Base-by-base conservation (phyloP, 2,329 filamentous ascomycete genomes). In the Cordyceps tenuipes region DNA sequence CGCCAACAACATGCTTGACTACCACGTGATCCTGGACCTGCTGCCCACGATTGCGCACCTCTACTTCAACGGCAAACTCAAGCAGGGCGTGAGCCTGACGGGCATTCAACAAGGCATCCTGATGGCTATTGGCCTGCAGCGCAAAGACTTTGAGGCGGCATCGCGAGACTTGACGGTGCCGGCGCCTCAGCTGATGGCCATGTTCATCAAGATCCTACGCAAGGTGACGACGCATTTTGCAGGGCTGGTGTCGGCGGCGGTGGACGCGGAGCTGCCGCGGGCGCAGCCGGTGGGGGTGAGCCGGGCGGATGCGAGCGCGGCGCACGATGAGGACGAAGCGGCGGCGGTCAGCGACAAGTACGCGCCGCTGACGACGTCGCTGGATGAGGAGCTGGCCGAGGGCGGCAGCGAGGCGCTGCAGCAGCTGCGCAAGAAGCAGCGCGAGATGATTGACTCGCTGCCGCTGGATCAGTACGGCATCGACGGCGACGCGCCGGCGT, bases 141-240 rank as follows among this genome's bases (percentile, higher is more conserved):
- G 89, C 65, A 97, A 97, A 77, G 87, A 89, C 44, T 78, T 99
- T 31, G 90, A 94, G 15, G 82, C 83, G 13, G 76, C 97, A 9
- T 88, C 92, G 63, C 85, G 87, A 63, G 94, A 99, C 69, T 75
- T 96, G 3, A 82, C 81, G 8, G 76, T 97, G 6, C 84, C 84
- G 0, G 82, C 84, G 2, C 87, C 86, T 49, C 94, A 97, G 75
- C 78, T 97, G 3, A 79, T 99, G 63, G 92, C 93, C 62, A 96
- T 97, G 88, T 97, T 99, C 73, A 90, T 96, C 72, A 99, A 99
- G 79, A 88, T 96, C 62, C 82, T 97, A 62, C 85, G 91, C 65
- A 97, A 97, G 77, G 82, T 96, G 44, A 89, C 89, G 3, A 80
- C 82, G 3, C 84, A 92, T 70, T 94, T 99, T 74, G 83, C 86